Evolutionary conservation across 257 asterid species (phyloP), one percentile per base, ranked within the genome.

Genomic region (Jacaranda copaia): DNA sequence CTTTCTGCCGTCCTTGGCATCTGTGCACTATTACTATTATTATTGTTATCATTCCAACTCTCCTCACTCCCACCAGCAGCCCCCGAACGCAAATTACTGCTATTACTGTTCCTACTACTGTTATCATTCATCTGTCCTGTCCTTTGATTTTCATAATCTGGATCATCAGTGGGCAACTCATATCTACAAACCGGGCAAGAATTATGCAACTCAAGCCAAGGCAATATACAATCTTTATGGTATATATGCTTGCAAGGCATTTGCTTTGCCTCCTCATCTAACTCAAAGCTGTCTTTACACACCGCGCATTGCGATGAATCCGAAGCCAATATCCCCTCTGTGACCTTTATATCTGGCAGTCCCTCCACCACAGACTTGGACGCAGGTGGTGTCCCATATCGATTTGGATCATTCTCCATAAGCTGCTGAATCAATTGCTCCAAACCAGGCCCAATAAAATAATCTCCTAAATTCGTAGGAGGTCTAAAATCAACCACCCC

Each of bases 371-470:
- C 96, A 45, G 92, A 80, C 78, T 92, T 90, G 0, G 98, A 75
- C 3, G 98, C 98, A 11, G 98, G 98, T 0, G 98, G 97, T 0
- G 98, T 86, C 36, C 98, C 98, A 25, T 92, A 88, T 3, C 96
- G 86, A 73, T 92, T 89, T 3, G 97, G 98, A 81, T 91, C 98
- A 72, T 89, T 90, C 85, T 93, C 98, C 0, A 93, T 90, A 32
- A 92, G 88, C 66, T 93, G 96, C 75, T 91, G 98, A 72, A 90
- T 92, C 92, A 91, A 79, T 70, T 90, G 97, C 53, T 94, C 98
- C 49, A 90, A 86, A 5, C 97, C 97, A 7, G 98, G 93, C 1
- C 97, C 98, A 4, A 89, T 36, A 32, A 90, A 93, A 76, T 90
- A 93, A 79, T 93, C 97, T 57, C 98, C 96, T 0, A 91, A 75